Base-by-base conservation (phyloP, 1,284 basidiomycete species). In the Papiliotrema flavescens region DNA sequence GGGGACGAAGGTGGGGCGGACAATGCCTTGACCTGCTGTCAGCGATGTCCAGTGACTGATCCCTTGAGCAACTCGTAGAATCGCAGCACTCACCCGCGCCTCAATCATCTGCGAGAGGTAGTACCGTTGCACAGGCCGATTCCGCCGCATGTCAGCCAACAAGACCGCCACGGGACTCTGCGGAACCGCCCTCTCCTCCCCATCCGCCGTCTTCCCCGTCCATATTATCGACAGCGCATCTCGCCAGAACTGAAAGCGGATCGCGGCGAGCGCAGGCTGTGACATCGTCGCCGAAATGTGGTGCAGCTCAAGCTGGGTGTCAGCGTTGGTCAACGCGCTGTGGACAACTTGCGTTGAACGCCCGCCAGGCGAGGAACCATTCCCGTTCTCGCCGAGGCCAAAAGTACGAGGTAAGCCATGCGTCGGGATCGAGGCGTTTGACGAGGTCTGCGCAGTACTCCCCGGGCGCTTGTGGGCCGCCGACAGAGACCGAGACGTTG, bases 161-260 rank as follows among this genome's bases (percentile, higher is more conserved):
- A 88, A 87, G 19, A 89, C 79, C 1, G 88, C 88, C 49, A 93
- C 85, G 6, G 91, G 91, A 74, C 93, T 90, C 56, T 83, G 83
- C 37, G 88, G 87, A 20, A 79, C 60, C 49, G 64, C 42, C 59
- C 59, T 50, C 55, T 60, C 68, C 57, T 61, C 51, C 47, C 45
- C 50, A 13, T 24, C 50, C 11, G 22, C 39, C 40, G 44, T 54
- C 24, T 39, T 42, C 52, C 53, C 51, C 51, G 52, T 53, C 51
- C 51, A 66, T 37, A 92, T 85, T 36, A 78, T 80, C 63, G 86
- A 87, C 40, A 95, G 71, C 1, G 89, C 86, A 70, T 96, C 91
- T 67, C 85, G 84, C 93, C 92, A 96, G 76, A 94, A 96, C 72
- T 94, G 88, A 79, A 90, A 85, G 62, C 90, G 83, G 82, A 95